These are phyloP conservation scores for Brassica cretica DNA, from an alignment of 345 rosid species.

Conservation along the genomic window DNA sequence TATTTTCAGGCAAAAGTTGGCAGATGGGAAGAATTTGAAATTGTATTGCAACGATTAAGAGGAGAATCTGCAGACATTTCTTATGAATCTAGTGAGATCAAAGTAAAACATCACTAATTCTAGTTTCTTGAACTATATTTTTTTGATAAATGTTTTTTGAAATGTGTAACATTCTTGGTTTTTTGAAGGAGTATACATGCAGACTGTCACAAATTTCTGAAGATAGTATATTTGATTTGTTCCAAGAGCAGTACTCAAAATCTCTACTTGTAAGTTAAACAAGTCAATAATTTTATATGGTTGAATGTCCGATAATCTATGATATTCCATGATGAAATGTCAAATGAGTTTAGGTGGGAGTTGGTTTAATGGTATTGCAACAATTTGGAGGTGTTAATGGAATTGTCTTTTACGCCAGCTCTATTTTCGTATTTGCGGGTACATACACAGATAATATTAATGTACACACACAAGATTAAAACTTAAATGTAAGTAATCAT, in stretches of 20 bases:
- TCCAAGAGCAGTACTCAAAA: conserved; percentile 39
- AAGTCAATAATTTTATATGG: background rate
- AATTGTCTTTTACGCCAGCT: conserved; percentile 53
- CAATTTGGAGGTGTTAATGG: conserved; percentile 78
- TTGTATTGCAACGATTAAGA: conserved; percentile 50
- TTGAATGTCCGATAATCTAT: background rate
- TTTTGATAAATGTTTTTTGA: background rate
- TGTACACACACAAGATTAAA: background rate
- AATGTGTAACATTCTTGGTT: background rate
- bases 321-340: conserved; percentile 11
- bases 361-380: conserved; percentile 79
- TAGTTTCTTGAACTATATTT: background rate
- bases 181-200: conserved; percentile 46
- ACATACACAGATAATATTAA: background rate
- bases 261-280: conserved; percentile 44
- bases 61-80: conserved; percentile 55
- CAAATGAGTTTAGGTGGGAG: conserved; percentile 48
- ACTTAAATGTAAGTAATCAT: background rate
- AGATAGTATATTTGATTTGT: conserved; percentile 38
- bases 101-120: conserved; percentile 37
- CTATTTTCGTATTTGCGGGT: conserved; percentile 56
- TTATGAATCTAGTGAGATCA: conserved; percentile 56
- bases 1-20: conserved; percentile 58
- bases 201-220: conserved; percentile 33
- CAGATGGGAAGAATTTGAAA: conserved; percentile 48